These are phyloP conservation scores for Lunasporangiospora selenospora DNA, from an alignment of 192 early-diverging fungal genomes.

Conservation along the genomic window DNA sequence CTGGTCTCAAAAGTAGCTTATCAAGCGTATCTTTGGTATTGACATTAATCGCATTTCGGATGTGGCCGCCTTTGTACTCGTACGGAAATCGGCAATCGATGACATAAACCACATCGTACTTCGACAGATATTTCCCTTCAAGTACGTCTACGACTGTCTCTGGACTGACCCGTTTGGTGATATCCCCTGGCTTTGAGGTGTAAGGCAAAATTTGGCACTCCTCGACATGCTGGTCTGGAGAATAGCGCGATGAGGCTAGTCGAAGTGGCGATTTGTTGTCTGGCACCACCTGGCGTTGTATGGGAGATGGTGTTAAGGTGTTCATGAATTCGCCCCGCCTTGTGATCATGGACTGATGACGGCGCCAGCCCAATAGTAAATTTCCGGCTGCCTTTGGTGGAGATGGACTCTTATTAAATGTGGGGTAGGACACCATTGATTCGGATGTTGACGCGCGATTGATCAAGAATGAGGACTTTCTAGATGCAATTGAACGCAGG, in stretches of 20 bases:
- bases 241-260: slow-evolving; percentile 14
- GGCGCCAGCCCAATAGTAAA: slow-evolving; percentile 13
- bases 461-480: slow-evolving; percentile 1
- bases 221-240: slow-evolving; percentile 28
- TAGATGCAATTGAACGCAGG: background rate
- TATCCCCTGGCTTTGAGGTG: slow-evolving; percentile 57
- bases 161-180: slow-evolving; percentile 66
- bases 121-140: slow-evolving; percentile 62
- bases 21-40: slow-evolving; percentile 67
- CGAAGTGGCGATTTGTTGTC: no score
- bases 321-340: slow-evolving; percentile 34
- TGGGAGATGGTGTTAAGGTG: slow-evolving; percentile 8
- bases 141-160: slow-evolving; percentile 72
- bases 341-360: slow-evolving; percentile 41
- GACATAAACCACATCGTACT: slow-evolving; percentile 69
- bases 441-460: background rate
- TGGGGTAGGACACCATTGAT: background rate
- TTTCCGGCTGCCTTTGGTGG: background rate
- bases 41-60: slow-evolving; percentile 74
- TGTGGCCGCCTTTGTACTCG: slow-evolving; percentile 88
- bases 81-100: slow-evolving; percentile 90
- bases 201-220: slow-evolving; percentile 65
- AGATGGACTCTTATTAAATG: background rate
- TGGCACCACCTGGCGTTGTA: background rate
- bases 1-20: slow-evolving; percentile 59